These are phyloP conservation scores for Wickerhamomyces subpelliculosus DNA, from an alignment of 805 yeast species.

Conservation along the genomic window DNA sequence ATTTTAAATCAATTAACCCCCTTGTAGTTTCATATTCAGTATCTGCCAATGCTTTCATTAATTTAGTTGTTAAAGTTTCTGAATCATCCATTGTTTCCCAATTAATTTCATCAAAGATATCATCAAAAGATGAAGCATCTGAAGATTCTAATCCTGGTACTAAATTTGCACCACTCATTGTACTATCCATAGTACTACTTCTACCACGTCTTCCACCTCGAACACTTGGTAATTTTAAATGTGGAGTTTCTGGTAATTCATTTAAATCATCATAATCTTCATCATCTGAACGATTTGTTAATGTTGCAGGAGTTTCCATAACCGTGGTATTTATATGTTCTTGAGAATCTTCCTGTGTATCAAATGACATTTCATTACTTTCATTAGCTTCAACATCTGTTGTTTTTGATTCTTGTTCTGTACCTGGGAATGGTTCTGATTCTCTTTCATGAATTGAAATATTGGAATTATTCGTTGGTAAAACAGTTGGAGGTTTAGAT, in stretches of 20 bases:
- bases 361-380: constrained; percentile 15
- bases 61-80: constrained; percentile 45
- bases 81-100: constrained; percentile 72
- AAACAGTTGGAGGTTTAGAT: too few species aligned
- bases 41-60: constrained; percentile 51
- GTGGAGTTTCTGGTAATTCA: constrained; percentile 5
- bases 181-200: constrained; percentile 24
- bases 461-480: too few species aligned
- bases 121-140: constrained; percentile 38
- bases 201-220: constrained; percentile 7
- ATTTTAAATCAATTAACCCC: constrained; percentile 44
- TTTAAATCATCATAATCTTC: constrained; percentile 14
- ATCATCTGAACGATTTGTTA: constrained; percentile 11
- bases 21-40: constrained; percentile 59
- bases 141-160: constrained; percentile 11
- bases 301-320: constrained; percentile 9
- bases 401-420: too few species aligned
- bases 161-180: constrained; percentile 25
- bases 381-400: constrained; percentile 12
- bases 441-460: background rate
- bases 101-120: constrained; percentile 66
- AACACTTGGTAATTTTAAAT: constrained; percentile 2
- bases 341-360: constrained; percentile 4
- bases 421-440: constrained; percentile 1
- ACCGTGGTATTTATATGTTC: constrained; percentile 3